These are phyloP conservation scores for Yamadazyma phyllophila DNA, from an alignment of 805 yeast genomes.

Conservation along the genomic window DNA sequence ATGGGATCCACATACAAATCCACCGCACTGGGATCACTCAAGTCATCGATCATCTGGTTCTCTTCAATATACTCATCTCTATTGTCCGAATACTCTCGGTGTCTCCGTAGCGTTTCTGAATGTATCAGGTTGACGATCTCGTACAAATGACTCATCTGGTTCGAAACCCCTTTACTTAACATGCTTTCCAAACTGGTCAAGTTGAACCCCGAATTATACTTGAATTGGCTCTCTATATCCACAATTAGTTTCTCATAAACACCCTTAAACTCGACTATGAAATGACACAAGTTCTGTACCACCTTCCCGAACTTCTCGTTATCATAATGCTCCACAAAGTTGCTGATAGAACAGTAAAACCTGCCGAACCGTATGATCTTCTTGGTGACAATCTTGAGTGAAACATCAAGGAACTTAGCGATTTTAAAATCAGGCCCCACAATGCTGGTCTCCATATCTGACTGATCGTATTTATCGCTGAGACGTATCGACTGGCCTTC, in stretches of 20 bases:
- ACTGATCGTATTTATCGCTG: slow-evolving; percentile 57
- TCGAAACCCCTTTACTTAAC: slow-evolving; percentile 24
- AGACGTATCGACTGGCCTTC: slow-evolving; percentile 80
- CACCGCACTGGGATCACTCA: slow-evolving; percentile 43
- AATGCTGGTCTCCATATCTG: slow-evolving; percentile 37
- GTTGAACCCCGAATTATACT: slow-evolving; percentile 49
- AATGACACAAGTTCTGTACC: slow-evolving; percentile 67
- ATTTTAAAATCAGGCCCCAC: slow-evolving; percentile 75
- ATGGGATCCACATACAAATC: slow-evolving; percentile 51
- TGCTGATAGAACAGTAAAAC: slow-evolving; percentile 53
- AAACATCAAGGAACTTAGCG: slow-evolving; percentile 68
- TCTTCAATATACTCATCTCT: slow-evolving; percentile 19
- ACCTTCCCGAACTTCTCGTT: slow-evolving; percentile 61
- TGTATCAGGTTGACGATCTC: slow-evolving; percentile 55
- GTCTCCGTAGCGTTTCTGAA: slow-evolving; percentile 41
- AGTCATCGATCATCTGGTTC: slow-evolving; percentile 24
- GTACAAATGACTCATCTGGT: slow-evolving; percentile 51
- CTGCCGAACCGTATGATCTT: slow-evolving; percentile 62
- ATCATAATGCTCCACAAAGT: slow-evolving; percentile 62
- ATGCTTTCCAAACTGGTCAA: slow-evolving; percentile 53
- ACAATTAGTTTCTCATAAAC: slow-evolving; percentile 30
- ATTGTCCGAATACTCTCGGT: slow-evolving; percentile 25
- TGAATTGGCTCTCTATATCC: slow-evolving; percentile 54
- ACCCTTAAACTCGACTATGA: slow-evolving; percentile 36
- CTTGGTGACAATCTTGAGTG: slow-evolving; percentile 68